Base-by-base conservation (phyloP, 2,329 filamentous ascomycete genomes). In the Colletotrichum australisinense region DNA sequence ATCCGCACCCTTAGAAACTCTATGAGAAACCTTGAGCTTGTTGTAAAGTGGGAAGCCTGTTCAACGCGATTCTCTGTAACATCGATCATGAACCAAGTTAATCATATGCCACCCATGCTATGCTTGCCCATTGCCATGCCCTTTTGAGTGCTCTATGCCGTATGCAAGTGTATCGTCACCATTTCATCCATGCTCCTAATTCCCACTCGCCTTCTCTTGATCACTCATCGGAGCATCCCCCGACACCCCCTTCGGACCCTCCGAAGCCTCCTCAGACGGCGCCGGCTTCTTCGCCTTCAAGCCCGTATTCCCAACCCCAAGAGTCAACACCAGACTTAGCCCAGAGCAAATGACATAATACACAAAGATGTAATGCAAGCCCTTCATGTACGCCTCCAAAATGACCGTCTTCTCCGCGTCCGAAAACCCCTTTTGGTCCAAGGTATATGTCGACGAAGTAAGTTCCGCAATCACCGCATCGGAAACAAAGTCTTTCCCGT, bases 321-420 rank as follows among this genome's bases (percentile, higher is more conserved):
- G 63, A 0, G 76, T 75, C 72, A 79, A 35, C 12, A 65, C 26
- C 16, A 77, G 52, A 9, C 73, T 74, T 2, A 76, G 12, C 0
- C 73, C 78, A 1, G 76, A 67, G 72, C 74, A 76, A 5, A 73
- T 67, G 4, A 74, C 75, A 63, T 77, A 79, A 63, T 76, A 79
- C 12, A 78, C 73, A 60, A 78, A 79, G 24, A 79, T 78, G 68
- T 78, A 78, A 58, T 79, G 78, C 64, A 80, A 49, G 0, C 79
- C 79, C 11, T 64, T 55, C 79, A 81, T 81, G 63, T 81, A 82
- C 1, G 76, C 79, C 5, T 75, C 49, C 42, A 80, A 59, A 1
- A 80, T 76, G 11, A 46, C 63, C 0, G 75, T 59, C 63, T 76
- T 70, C 55, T 78, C 67, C 2, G 75, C 73, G 3, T 63, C 42